These are phyloP conservation scores for Styphnolobium japonicum DNA, from an alignment of 306 rosid species.

Conservation along the genomic window DNA sequence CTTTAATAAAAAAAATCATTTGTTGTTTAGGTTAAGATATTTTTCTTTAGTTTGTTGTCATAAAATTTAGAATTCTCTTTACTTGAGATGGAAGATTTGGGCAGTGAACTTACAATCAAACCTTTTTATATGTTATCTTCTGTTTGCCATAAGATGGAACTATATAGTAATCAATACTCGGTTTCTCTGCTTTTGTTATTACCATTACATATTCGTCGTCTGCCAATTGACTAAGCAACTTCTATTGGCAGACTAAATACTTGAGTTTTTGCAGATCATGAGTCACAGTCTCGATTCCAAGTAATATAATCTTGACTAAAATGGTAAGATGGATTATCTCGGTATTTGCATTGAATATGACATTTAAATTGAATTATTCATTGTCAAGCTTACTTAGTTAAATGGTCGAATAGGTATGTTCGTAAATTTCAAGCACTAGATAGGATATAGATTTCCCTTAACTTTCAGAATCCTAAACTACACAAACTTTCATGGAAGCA, in stretches of 20 bases:
- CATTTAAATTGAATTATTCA: neutral
- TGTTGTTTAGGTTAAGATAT: neutral
- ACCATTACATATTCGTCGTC: too few species aligned
- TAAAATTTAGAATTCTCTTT: neutral
- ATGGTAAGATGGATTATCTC: neutral
- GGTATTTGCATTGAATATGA: neutral
- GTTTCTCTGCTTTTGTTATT: too few species aligned
- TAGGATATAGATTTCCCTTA: neutral
- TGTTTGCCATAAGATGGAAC: neutral
- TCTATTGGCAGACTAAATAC: neutral
- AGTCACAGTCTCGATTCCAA: neutral
- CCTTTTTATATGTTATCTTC: neutral
- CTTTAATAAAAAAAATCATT: neutral
- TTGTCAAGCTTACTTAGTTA: neutral
- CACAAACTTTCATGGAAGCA: neutral
- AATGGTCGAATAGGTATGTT: neutral
- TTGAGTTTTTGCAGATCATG: neutral
- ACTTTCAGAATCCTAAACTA: neutral
- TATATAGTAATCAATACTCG: neutral
- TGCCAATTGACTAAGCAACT: neutral
- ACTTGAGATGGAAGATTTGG: neutral
- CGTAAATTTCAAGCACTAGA: neutral
- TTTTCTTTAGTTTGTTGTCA: neutral
- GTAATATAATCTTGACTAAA: slow-evolving; percentile 9
- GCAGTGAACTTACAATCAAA: neutral